Conservation (phyloP, 2,329 filamentous ascomycete genomes). For the Aureobasidium sp. region DNA sequence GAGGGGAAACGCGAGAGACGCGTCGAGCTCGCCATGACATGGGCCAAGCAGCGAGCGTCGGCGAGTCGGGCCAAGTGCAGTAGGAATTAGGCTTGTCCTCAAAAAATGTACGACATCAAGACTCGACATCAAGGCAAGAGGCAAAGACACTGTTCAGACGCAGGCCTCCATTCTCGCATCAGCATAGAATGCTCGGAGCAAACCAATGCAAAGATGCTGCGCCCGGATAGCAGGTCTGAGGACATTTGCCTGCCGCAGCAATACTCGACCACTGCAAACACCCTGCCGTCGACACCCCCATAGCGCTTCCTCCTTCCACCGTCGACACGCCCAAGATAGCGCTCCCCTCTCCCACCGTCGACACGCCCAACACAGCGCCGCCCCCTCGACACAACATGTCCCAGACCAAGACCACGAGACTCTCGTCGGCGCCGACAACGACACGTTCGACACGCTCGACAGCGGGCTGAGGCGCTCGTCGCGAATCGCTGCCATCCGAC, state of each 20-base stretch:
- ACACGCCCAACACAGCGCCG: background rate
- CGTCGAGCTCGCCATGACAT: background rate
- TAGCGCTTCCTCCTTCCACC: background rate
- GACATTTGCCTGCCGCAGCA: background rate
- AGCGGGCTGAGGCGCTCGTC: background rate
- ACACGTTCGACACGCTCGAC: background rate
- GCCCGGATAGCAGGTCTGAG: slow-evolving; percentile 12
- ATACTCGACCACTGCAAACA: background rate
- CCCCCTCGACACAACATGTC: background rate
- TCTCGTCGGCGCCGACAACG: background rate
- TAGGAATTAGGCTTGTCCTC: background rate
- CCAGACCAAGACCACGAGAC: background rate
- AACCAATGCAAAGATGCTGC: slow-evolving; percentile 23
- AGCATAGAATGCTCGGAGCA: slow-evolving; percentile 18
- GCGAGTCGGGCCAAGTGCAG: background rate
- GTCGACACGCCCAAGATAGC: background rate
- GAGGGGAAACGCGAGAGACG: slow-evolving; percentile 2
- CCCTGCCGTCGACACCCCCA: too few relatives aligned
- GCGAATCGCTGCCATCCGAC: background rate
- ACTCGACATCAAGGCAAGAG: slow-evolving; percentile 1
- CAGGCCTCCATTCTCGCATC: background rate
- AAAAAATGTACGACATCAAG: slow-evolving; percentile 11
- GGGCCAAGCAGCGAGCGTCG: background rate
- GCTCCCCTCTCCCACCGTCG: background rate
- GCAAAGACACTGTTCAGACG: background rate